Base-by-base conservation (phyloP, 2,329 filamentous ascomycete genomes). In the Pseudogymnoascus destructans region DNA sequence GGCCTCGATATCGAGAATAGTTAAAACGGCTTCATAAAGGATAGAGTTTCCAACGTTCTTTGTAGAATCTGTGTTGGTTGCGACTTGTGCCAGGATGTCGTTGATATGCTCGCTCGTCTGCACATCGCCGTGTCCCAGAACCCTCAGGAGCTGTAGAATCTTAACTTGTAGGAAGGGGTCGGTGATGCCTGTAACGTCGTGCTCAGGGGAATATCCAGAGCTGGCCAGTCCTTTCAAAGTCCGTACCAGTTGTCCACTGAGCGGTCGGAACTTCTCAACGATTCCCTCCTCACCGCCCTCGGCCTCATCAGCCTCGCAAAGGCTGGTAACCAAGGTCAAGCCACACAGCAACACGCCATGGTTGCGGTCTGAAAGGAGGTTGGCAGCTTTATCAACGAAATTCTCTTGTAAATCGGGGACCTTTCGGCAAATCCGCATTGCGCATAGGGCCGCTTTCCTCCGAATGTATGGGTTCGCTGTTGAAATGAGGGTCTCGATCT, bases 1-100 rank as follows among this genome's bases (percentile, higher is more conserved):
- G 19, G 93, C 95, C 72, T 98, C 93, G 58, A 98, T 97, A 65
- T 98, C 93, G 55, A 98, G 82, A 64, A 98, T 98, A 0, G 93
- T 98, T 42, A 93, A 83, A 35, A 98, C 93, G 1, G 93, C 88
- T 73, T 98, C 93, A 74, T 98, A 98, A 6, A 98, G 78, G 66
- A 98, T 98, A 0, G 93, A 92, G 70, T 98, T 98, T 62, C 93
- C 93, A 40, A 98, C 93, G 64, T 98, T 98, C 76, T 98, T 98
- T 25, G 91, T 91, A 0, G 92, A 90, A 69, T 98, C 93, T 1
- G 93, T 98, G 72, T 98, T 98, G 36, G 92, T 97, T 57, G 93
- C 93, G 58, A 98, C 93, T 74, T 95, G 91, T 5, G 93, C 93
- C 61, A 98, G 76, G 61, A 98, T 98, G 69, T 98, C 93, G 73